Conservation (phyloP, 768 basidiomycete species). For the Kwoniella botswanensis region DNA sequence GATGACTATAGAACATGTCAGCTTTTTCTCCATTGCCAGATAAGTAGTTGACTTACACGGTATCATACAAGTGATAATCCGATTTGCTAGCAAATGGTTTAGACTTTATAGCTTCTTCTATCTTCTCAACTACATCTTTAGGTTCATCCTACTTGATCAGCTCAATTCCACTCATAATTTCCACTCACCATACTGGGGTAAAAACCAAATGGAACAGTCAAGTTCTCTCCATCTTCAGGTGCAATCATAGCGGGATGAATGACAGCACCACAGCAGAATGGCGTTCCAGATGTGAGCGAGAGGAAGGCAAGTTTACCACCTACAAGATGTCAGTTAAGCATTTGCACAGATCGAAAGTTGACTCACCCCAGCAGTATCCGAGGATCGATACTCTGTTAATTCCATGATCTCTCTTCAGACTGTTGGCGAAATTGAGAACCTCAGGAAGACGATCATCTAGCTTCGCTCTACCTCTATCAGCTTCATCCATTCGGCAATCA, state of each 20-base stretch:
- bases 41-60: slow-evolving; percentile 35
- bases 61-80: slow-evolving; percentile 61
- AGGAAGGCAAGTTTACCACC: slow-evolving; percentile 57
- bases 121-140: slow-evolving; percentile 59
- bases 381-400: slow-evolving; percentile 61
- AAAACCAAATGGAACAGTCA: slow-evolving; percentile 53
- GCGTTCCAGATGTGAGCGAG: slow-evolving; percentile 51
- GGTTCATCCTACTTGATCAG: slow-evolving; percentile 43
- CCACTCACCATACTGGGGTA: slow-evolving; percentile 57
- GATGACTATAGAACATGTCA: slow-evolving; percentile 59
- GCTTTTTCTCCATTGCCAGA: too few species aligned
- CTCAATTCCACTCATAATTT: slow-evolving; percentile 24
- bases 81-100: slow-evolving; percentile 65
- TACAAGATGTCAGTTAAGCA: slow-evolving; percentile 45
- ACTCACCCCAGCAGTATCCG: slow-evolving; percentile 59
- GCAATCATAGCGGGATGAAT: slow-evolving; percentile 60
- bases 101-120: slow-evolving; percentile 62
- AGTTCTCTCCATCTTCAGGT: slow-evolving; percentile 43
- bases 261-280: slow-evolving; percentile 60
- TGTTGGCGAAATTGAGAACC: slow-evolving; percentile 64
- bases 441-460: slow-evolving; percentile 62
- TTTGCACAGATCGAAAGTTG: too few species aligned
- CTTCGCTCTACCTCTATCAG: slow-evolving; percentile 36
- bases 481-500: background rate
- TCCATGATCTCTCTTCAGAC: slow-evolving; percentile 59